phyloP scores from a whole-genome alignment of 257 asterid species.

The Ophiorrhiza pumila region DNA sequence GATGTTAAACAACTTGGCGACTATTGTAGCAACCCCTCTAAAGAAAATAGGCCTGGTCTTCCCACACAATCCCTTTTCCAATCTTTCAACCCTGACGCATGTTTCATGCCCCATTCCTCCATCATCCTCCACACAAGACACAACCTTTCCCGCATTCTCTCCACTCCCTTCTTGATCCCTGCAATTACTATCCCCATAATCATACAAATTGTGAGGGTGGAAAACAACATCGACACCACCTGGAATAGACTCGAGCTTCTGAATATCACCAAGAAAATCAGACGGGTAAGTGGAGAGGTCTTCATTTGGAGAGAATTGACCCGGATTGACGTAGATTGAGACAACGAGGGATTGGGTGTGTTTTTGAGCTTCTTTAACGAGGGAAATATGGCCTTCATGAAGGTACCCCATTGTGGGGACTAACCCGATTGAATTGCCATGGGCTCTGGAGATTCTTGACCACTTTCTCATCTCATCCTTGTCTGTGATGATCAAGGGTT shows the following conservation, averaged over 20 bases:
- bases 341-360: slow-evolving; percentile 61
- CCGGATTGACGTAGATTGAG: slow-evolving; percentile 85
- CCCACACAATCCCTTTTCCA: slow-evolving; percentile 90
- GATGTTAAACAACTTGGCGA: slow-evolving; percentile 73
- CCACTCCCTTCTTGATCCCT: slow-evolving; percentile 5
- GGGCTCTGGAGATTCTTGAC: slow-evolving; percentile 62
- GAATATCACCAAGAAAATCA: slow-evolving; percentile 72
- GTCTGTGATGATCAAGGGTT: slow-evolving; percentile 52
- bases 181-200: slow-evolving; percentile 35
- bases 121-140: slow-evolving; percentile 64
- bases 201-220: slow-evolving; percentile 69
- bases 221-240: slow-evolving; percentile 82
- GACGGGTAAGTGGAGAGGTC: slow-evolving; percentile 94
- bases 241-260: slow-evolving; percentile 47
- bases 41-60: slow-evolving; percentile 83
- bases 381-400: slow-evolving; percentile 85
- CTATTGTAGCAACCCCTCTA: slow-evolving; percentile 94
- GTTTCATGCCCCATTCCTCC: slow-evolving; percentile 75
- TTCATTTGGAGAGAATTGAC: slow-evolving; percentile 87
- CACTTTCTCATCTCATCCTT: slow-evolving; percentile 77
- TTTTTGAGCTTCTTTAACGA: slow-evolving; percentile 54
- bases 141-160: slow-evolving; percentile 27
- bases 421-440: slow-evolving; percentile 61
- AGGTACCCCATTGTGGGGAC: slow-evolving; percentile 97
- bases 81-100: slow-evolving; percentile 73